Evolutionary conservation across 371 early-diverging fungal genomes (phyloP).

Genomic region (Choanephora cucurbitarum): DNA sequence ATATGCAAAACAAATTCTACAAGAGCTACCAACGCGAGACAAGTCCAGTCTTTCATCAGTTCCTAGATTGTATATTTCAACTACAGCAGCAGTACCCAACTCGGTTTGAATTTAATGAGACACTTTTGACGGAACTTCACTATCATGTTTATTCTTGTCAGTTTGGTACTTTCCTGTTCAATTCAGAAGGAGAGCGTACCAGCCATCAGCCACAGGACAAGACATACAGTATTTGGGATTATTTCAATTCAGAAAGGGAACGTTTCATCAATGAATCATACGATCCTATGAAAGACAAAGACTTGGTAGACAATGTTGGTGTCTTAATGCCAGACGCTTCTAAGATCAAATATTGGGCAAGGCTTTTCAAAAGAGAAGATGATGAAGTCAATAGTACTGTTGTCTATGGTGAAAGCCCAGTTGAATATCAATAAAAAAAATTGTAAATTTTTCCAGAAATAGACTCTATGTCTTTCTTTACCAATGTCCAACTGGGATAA

Average conservation of each 20-base stretch:
- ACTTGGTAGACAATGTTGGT: constrained; percentile 51
- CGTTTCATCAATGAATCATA: constrained; percentile 57
- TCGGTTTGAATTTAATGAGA: constrained; percentile 91
- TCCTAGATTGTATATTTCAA: constrained; percentile 93
- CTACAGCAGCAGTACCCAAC: constrained; percentile 85
- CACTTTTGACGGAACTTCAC: constrained; percentile 77
- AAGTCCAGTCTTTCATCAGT: constrained; percentile 95
- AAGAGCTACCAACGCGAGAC: constrained; percentile 74
- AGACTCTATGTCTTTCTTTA: no score
- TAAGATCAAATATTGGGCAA: constrained; percentile 74
- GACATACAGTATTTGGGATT: constrained; percentile 84
- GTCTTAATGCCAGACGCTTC: constrained; percentile 65
- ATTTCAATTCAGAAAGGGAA: constrained; percentile 61
- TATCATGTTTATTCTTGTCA: constrained; percentile 87
- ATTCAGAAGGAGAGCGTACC: constrained; percentile 78
- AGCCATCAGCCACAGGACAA: constrained; percentile 38
- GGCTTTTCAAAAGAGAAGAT: constrained; percentile 57
- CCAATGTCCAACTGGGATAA: no score
- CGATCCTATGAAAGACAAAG: constrained; percentile 52
- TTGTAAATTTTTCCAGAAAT: no score
- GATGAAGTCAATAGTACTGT: constrained; percentile 56
- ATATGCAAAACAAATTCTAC: constrained; percentile 72
- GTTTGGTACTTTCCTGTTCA: constrained; percentile 93
- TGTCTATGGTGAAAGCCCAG: constrained; percentile 17
- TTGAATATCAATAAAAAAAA: no score